Percentiles rank a stretch among this genome's conserved stretches.
Evolutionary conservation across 108 stramenopile genomes (phyloP).

Genomic region (Parmales sp.): DNA sequence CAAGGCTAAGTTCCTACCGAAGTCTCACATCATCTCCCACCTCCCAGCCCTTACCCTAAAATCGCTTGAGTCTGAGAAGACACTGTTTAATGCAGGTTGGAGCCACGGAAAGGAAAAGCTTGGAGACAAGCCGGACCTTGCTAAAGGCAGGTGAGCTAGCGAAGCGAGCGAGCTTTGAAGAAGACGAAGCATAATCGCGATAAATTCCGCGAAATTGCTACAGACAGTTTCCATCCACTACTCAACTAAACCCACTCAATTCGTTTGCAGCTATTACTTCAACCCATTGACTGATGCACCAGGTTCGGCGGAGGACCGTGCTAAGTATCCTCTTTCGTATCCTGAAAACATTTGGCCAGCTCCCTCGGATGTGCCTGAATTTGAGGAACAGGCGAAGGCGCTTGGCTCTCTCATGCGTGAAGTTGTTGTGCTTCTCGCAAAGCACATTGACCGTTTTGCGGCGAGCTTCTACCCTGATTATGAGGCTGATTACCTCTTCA

Average conservation of each 20-base stretch:
- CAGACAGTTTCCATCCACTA: no score
- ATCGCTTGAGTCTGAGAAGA: conserved; percentile 45
- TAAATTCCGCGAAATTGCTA: no score
- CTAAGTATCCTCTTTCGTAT: conserved; percentile 63
- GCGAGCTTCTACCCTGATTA: conserved; percentile 14
- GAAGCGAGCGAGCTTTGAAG: no score
- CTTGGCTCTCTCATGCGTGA: conserved; percentile 67
- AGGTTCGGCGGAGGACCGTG: conserved; percentile 58
- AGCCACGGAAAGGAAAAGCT: conserved; percentile 81
- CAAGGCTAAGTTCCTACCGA: conserved; percentile 50
- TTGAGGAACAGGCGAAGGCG: conserved; percentile 29
- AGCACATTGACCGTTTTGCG: conserved; percentile 58
- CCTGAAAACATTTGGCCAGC: conserved; percentile 78
- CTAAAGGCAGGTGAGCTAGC: no score
- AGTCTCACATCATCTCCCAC: conserved; percentile 62
- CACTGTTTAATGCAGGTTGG: conserved; percentile 84
- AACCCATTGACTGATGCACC: conserved; percentile 62
- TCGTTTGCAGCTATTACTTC: conserved; percentile 81
- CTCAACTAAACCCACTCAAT: no score
- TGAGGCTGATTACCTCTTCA: conserved; percentile 26
- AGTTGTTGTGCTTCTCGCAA: conserved; percentile 43
- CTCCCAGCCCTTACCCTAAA: conserved; percentile 45
- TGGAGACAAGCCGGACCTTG: conserved; percentile 64
- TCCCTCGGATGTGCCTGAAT: conserved; percentile 38
- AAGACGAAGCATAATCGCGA: no score